Percentiles rank a stretch among this genome's conserved stretches.
Conservation (phyloP, 345 rosid genomes). For the Dipteronia dyeriana region DNA sequence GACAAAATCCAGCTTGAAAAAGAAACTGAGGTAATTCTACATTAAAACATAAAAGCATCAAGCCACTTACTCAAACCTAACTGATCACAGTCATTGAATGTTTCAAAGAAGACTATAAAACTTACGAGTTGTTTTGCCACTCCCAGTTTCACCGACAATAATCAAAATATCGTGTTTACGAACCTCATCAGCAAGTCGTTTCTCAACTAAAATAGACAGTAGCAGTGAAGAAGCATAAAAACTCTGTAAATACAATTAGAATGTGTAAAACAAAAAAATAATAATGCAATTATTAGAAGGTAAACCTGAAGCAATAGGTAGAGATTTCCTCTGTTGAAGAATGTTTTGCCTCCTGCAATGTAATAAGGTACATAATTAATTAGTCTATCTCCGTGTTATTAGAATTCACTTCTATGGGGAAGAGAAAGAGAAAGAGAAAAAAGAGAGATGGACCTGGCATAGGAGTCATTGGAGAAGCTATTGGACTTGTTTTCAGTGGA, state of each 20-base stretch:
- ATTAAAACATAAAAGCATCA: not conserved
- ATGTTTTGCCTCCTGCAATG: constrained; percentile 52
- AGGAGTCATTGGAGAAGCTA: constrained; percentile 32
- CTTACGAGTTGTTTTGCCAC: constrained; percentile 97
- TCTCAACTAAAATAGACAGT: constrained; percentile 51
- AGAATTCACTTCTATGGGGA: not conserved
- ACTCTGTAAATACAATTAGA: not conserved
- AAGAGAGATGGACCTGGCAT: constrained; percentile 34
- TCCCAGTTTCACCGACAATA: constrained; percentile 96
- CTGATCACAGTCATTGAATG: not conserved
- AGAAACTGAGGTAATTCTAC: constrained; percentile 89
- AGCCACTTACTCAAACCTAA: not conserved
- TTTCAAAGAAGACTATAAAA: constrained; percentile 1
- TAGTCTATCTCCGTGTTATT: not conserved
- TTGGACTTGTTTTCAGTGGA: constrained; percentile 21
- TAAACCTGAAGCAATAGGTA: constrained; percentile 85
- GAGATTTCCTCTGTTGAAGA: constrained; percentile 63
- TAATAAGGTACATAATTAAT: constrained; percentile 11
- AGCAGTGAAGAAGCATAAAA: constrained; percentile 16
- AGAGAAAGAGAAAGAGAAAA: not conserved
- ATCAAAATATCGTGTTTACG: constrained; percentile 56
- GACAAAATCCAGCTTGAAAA: constrained; percentile 70
- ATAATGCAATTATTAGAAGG: too few species aligned
- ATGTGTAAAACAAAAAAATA: not conserved
- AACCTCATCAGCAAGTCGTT: constrained; percentile 74